Evolutionary conservation across 2,329 filamentous ascomycete genomes (phyloP).

Genomic region (Botryotinia narcissicola): DNA sequence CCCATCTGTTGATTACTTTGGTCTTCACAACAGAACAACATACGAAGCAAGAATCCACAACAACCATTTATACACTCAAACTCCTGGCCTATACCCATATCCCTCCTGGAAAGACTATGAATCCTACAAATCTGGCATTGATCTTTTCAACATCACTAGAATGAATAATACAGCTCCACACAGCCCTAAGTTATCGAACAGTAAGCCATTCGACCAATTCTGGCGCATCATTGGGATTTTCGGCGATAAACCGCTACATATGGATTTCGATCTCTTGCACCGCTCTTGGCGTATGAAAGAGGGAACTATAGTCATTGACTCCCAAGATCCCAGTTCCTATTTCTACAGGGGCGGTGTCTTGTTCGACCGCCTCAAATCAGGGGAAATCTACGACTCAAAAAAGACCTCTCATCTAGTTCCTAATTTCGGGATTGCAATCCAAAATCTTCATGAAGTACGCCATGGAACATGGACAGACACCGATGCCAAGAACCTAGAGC

Average conservation of each 20-base stretch:
- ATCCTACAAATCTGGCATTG: background rate
- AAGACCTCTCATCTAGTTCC: background rate
- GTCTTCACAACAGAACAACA: background rate
- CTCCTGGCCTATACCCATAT: background rate
- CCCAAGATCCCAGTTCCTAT: background rate
- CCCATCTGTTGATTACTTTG: background rate
- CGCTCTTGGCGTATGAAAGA: constrained; percentile 7
- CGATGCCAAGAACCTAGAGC: background rate
- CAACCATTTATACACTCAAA: background rate
- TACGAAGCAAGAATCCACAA: accelerated
- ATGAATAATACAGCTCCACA: background rate
- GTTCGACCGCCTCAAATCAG: background rate
- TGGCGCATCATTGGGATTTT: background rate
- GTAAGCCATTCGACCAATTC: background rate
- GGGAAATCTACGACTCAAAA: background rate
- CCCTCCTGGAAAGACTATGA: background rate
- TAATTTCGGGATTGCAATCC: background rate
- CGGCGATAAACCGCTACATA: background rate
- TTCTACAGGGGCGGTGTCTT: background rate
- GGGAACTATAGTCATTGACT: background rate
- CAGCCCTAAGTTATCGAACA: background rate
- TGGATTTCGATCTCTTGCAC: constrained; percentile 9
- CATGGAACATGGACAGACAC: constrained; percentile 4
- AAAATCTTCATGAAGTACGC: background rate
- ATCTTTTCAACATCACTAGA: constrained; percentile 1